phyloP scores from a whole-genome alignment of 495 filamentous ascomycete species.

The Aspergillus ellipticus region DNA sequence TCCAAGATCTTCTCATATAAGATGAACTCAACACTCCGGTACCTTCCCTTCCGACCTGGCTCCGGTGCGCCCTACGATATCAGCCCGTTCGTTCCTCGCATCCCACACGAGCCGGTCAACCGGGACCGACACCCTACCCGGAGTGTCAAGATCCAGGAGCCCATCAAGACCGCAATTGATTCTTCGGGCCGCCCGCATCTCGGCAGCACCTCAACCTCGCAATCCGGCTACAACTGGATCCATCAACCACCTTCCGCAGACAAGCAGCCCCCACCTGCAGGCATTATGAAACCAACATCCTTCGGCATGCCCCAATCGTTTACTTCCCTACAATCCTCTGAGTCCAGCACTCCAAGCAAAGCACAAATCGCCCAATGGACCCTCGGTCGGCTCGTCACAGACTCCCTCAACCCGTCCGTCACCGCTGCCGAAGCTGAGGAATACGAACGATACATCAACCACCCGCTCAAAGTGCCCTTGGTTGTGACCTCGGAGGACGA shows the following conservation, averaged over 20 bases:
- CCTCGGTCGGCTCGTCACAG: conserved; percentile 74
- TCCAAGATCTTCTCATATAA: conserved; percentile 84
- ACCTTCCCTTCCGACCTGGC: conserved; percentile 69
- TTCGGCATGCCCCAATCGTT: conserved; percentile 19
- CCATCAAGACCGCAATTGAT: conserved; percentile 16
- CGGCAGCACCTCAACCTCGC: conserved; percentile 5
- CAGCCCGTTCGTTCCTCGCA: conserved; percentile 78
- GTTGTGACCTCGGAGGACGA: conserved; percentile 72
- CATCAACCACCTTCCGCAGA: conserved; percentile 31
- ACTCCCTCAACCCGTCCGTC: conserved; percentile 77
- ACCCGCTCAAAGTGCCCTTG: conserved; percentile 84
- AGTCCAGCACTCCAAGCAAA: conserved; percentile 46
- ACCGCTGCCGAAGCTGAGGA: conserved; percentile 71
- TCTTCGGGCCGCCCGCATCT: conserved; percentile 8
- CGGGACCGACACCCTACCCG: conserved; percentile 38
- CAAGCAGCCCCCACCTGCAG: conserved; percentile 27
- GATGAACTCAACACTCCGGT: conserved; percentile 81
- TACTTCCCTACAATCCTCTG: conserved; percentile 24
- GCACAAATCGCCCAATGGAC: conserved; percentile 76
- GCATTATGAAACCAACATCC: conserved; percentile 45
- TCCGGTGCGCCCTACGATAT: conserved; percentile 72
- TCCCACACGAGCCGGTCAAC: conserved; percentile 34
- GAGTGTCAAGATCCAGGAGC: conserved; percentile 46
- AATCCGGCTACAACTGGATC: conserved; percentile 20
- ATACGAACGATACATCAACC: conserved; percentile 85